Percentiles rank a stretch among this genome's conserved stretches.
phyloP scores from a whole-genome alignment of 2,329 filamentous ascomycete species.

The Fusarium sp. region DNA sequence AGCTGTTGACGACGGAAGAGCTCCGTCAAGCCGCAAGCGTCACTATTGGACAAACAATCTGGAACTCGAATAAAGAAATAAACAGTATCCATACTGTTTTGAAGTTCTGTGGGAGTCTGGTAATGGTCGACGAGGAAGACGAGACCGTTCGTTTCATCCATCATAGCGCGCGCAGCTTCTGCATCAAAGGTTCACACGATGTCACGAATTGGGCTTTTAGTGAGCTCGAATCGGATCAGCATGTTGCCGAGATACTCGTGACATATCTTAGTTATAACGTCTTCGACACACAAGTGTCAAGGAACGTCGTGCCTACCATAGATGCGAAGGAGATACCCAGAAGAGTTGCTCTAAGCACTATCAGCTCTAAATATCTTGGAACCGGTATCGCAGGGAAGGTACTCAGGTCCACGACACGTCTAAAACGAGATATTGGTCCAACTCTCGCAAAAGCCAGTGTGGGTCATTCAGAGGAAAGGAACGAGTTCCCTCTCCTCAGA shows the following conservation, averaged over 20 bases:
- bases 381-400: rapidly evolving
- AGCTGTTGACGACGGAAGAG: constrained; percentile 49
- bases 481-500: not conserved
- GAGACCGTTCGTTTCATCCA: constrained; percentile 48
- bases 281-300: not conserved
- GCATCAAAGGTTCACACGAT: constrained; percentile 40
- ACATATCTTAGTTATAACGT: constrained; percentile 17
- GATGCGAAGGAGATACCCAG: not conserved
- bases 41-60: constrained; percentile 44
- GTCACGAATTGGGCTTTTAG: not conserved
- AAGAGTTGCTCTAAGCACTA: not conserved
- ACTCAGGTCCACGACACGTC: not conserved
- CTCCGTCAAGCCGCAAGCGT: constrained; percentile 55
- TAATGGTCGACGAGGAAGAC: constrained; percentile 50
- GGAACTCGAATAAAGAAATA: constrained; percentile 32
- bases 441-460: rapidly evolving
- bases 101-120: constrained; percentile 49
- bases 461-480: rapidly evolving
- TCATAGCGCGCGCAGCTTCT: constrained; percentile 50
- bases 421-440: not conserved
- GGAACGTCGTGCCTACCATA: not conserved
- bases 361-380: rapidly evolving
- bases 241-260: constrained; percentile 1
- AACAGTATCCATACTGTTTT: constrained; percentile 45
- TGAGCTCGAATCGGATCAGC: not conserved